Conservation (phyloP, 1,139 yeast species). For the Yamadazyma spencermartinsiae region DNA sequence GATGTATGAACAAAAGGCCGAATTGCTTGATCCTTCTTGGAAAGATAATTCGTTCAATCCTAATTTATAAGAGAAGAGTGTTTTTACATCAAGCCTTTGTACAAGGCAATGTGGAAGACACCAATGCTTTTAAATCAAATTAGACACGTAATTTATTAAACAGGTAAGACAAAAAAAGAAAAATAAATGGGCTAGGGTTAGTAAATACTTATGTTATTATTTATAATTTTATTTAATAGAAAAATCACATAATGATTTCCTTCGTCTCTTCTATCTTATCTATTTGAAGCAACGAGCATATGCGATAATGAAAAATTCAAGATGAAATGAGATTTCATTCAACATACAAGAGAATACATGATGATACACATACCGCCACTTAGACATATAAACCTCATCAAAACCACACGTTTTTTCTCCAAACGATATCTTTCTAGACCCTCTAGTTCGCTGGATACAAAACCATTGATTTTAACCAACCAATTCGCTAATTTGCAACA, state of each 20-base stretch:
- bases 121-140: too few species aligned
- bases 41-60: slow-evolving; percentile 3
- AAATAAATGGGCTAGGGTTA: background rate
- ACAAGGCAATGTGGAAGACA: too few species aligned
- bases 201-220: background rate
- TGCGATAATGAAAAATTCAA: too few species aligned
- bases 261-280: too few species aligned
- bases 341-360: background rate
- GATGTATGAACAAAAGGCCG: slow-evolving; percentile 71
- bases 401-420: too few species aligned
- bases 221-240: background rate
- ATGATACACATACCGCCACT: background rate
- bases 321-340: too few species aligned
- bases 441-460: background rate
- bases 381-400: too few species aligned
- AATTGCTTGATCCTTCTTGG: slow-evolving; percentile 81
- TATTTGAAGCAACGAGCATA: too few species aligned
- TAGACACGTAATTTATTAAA: too few species aligned
- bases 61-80: too few species aligned
- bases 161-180: background rate
- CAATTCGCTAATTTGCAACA: slow-evolving; percentile 6
- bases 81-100: too few species aligned
- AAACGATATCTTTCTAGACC: background rate
- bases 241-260: background rate
- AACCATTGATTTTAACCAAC: background rate